These are phyloP conservation scores for Gremmenia infestans DNA, from an alignment of 2,329 filamentous ascomycete species.

Conservation along the genomic window DNA sequence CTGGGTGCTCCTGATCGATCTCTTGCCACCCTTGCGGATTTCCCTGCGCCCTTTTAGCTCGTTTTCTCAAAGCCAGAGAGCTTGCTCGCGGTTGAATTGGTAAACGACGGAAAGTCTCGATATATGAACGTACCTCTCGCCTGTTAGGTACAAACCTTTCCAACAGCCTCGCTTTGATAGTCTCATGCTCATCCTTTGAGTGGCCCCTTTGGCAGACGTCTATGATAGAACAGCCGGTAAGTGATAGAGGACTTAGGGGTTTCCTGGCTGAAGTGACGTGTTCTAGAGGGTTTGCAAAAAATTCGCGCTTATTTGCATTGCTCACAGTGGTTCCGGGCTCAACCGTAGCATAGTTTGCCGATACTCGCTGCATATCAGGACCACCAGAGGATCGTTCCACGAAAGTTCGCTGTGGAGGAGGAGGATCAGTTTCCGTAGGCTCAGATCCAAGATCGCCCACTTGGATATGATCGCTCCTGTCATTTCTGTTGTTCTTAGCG, in stretches of 20 bases:
- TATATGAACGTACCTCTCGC: conserved; percentile 24
- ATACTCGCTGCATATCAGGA: not conserved
- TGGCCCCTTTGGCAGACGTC: conserved; percentile 9
- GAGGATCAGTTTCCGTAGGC: conserved; percentile 9
- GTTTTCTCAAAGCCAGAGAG: conserved; percentile 18
- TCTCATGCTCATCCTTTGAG: conserved; percentile 17
- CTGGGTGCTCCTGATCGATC: conserved; percentile 12
- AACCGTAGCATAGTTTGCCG: not conserved
- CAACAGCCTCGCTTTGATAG: conserved; percentile 15
- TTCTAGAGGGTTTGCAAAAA: not conserved
- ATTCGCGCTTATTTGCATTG: not conserved
- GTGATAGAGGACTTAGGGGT: not conserved
- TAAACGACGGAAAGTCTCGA: conserved; percentile 12
- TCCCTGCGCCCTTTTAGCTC: conserved; percentile 14
- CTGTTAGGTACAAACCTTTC: conserved; percentile 18
- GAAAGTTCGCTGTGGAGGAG: not conserved
- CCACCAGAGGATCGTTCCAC: not conserved
- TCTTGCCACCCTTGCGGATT: conserved; percentile 20
- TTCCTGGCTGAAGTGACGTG: not conserved
- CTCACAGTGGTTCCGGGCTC: not conserved
- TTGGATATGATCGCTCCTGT: conserved; percentile 6
- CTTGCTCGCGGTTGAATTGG: conserved; percentile 21
- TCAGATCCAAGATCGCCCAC: conserved; percentile 16
- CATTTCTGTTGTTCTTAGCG: conserved; percentile 5
- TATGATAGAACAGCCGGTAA: conserved; percentile 1